Conservation (phyloP, 495 filamentous ascomycete genomes). For the Rusavskia elegans region DNA sequence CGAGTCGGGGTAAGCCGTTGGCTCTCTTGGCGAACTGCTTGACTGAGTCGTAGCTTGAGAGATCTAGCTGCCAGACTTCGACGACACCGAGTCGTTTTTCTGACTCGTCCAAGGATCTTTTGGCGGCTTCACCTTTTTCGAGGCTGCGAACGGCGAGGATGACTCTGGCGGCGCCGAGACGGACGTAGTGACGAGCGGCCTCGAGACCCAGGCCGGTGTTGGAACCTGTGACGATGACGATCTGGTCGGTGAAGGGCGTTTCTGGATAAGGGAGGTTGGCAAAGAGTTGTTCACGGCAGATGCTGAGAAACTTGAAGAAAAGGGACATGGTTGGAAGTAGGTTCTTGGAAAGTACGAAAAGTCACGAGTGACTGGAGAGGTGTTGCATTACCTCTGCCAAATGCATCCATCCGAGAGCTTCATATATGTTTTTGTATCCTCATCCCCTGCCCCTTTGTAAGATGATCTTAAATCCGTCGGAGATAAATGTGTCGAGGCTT, state of each 20-base stretch:
- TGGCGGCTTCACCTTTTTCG: constrained; percentile 26
- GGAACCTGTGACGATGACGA: constrained; percentile 35
- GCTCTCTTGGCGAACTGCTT: constrained; percentile 17
- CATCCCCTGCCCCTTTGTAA: too few species aligned
- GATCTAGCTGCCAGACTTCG: constrained; percentile 23
- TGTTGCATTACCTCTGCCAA: too few species aligned
- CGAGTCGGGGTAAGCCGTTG: constrained; percentile 16
- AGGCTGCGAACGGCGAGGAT: constrained; percentile 30
- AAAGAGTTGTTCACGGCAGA: constrained; percentile 33
- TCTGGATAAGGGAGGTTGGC: constrained; percentile 19
- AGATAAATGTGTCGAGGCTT: too few species aligned
- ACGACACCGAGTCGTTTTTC: constrained; percentile 18
- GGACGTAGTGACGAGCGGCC: constrained; percentile 25
- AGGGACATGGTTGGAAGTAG: not conserved
- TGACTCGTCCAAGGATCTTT: constrained; percentile 14
- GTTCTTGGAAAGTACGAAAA: too few species aligned
- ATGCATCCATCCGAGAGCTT: too few species aligned
- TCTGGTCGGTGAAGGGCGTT: constrained; percentile 20
- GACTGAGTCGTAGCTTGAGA: constrained; percentile 20
- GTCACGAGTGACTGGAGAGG: too few species aligned
- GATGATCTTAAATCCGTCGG: too few species aligned
- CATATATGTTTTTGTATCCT: too few species aligned
- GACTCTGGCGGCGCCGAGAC: constrained; percentile 21
- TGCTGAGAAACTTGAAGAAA: not conserved
- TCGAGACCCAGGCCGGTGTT: constrained; percentile 34